phyloP scores from a whole-genome alignment of 129 eudicot species.

The carrot (Daucus carota) region DNA sequence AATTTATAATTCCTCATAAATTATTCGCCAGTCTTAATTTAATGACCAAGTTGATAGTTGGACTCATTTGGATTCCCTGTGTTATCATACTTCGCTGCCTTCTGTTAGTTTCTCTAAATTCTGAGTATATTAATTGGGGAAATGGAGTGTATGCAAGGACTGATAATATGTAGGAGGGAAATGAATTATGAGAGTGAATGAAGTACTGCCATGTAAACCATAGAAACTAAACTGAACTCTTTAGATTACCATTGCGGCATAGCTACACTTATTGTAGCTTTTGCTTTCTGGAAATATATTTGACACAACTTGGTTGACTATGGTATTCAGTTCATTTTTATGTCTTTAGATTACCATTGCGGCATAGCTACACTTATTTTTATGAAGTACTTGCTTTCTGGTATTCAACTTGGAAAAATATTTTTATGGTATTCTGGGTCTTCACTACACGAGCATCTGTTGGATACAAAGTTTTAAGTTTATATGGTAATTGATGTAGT shows the following conservation, averaged over 20 bases:
- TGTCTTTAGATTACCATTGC: too few relatives aligned
- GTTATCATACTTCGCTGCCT: too few relatives aligned
- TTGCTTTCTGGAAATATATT: not conserved
- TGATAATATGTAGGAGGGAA: not conserved
- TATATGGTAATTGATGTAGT: not conserved
- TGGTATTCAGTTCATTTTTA: not conserved
- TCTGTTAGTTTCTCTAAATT: too few relatives aligned
- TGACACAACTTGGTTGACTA: not conserved
- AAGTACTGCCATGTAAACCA: not conserved
- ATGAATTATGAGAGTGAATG: not conserved
- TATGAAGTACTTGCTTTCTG: too few relatives aligned
- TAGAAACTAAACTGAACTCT: not conserved
- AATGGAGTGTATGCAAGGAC: not conserved
- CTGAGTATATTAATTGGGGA: too few relatives aligned
- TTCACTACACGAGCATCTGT: not conserved
- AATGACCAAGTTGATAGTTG: too few relatives aligned
- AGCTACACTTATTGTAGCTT: not conserved
- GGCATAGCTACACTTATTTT: too few relatives aligned
- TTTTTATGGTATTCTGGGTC: too few relatives aligned
- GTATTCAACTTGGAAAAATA: too few relatives aligned
- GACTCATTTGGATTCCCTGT: too few relatives aligned
- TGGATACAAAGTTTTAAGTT: not conserved
- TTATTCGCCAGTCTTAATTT: too few relatives aligned
- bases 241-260: not conserved
- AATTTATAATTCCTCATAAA: too few relatives aligned